Evolutionary conservation across 768 basidiomycete genomes (phyloP), one percentile per base, ranked within the genome.

Genomic region (Phanerodontia chrysosporium): DNA sequence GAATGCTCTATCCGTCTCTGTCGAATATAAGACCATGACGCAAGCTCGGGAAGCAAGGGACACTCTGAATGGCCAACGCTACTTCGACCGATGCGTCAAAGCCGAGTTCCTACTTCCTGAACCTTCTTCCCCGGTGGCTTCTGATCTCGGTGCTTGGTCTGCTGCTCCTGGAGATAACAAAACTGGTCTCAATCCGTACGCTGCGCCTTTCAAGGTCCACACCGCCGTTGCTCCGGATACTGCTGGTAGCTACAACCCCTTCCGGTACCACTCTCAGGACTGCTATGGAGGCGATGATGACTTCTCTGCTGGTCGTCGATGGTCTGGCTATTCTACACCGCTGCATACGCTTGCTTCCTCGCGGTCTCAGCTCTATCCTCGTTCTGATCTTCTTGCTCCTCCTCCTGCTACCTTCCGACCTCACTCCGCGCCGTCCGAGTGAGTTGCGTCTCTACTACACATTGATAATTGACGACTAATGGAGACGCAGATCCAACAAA

Each of bases 11-110:
- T 80, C 84, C 27, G 86, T 80, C 55, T 64, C 83, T 25, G 87
- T 89, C n/a, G 83, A 88, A 68, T 90, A 88, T 64, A 70, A 77
- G 35, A 76, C 80, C 21, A 60, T 74, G 45, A 72, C 74, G 35
- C 76, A 81, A 60, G 87, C 89, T 36, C 75, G 77, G 58, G 88
- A 90, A 68, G 89, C 89, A 10, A 84, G 79, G 60, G 80, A 81
- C 18, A 72, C 76, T 36, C 76, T 91, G 59, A 76, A 82, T 53
- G 82, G 81, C 56, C 89, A 91, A 65, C 68, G 74, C 44, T 91
- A 90, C 66, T 81, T 80, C 13, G 78, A 77, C 53, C 73, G 74
- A 58, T 71, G 70, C 48, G 62, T 83, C 53, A 67, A 69, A 18
- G 75, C 70, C 24, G 76, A 76, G 51, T 74, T 74, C 55, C 27